These are phyloP conservation scores for Ambrosia hybrid DNA, from an alignment of 140 eudicot species.

Conservation along the genomic window DNA sequence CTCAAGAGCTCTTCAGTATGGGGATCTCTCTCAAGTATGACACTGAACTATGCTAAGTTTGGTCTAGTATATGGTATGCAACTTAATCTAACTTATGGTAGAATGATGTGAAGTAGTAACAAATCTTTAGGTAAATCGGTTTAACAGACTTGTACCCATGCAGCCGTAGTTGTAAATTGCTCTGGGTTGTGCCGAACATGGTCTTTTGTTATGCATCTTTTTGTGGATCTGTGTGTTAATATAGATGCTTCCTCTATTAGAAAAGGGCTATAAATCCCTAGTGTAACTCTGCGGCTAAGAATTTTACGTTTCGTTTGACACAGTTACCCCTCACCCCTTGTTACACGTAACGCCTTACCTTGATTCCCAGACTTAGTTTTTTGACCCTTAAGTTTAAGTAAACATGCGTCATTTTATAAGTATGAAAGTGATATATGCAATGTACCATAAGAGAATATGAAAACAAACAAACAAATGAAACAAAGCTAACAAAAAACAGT, in stretches of 20 bases:
- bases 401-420: no score
- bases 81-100: conserved; percentile 13
- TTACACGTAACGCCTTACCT: no score
- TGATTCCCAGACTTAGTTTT: neutral
- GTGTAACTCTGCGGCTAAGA: no score
- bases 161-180: conserved; percentile 22
- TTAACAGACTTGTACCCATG: conserved; percentile 16
- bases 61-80: neutral
- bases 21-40: conserved; percentile 82
- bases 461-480: neutral
- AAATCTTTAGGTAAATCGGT: neutral
- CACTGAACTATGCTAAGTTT: conserved; percentile 53
- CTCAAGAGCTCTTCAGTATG: conserved; percentile 91
- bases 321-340: no score
- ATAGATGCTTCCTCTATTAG: neutral
- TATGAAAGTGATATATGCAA: neutral
- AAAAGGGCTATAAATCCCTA: neutral
- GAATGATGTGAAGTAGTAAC: conserved; percentile 15
- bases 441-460: neutral
- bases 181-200: conserved; percentile 21
- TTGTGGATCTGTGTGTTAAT: neutral
- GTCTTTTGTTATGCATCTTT: neutral
- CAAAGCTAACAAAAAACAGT: neutral
- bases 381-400: neutral
- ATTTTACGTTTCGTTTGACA: no score